Evolutionary conservation across 371 early-diverging fungal genomes (phyloP), one percentile per base, ranked within the genome.

Genomic region (Rozella allomycis): DNA sequence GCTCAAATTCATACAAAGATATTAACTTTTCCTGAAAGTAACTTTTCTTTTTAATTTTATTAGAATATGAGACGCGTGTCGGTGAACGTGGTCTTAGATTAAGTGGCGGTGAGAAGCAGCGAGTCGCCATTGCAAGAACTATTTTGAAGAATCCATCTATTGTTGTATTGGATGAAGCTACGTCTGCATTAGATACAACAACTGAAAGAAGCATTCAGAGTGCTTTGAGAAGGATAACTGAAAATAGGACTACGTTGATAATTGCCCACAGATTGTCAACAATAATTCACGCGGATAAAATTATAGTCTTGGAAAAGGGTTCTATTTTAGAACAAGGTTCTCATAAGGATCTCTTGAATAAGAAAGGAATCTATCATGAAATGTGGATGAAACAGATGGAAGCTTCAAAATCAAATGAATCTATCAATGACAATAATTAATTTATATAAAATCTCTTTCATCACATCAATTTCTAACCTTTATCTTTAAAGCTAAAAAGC

Each of bases 21-120:
- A 23, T 46, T 59, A 39, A 39, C 55, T 5, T 62, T 80, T 43
- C 59, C 77, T 0, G 72, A 75, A 12, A 23, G 19, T 25, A 20
- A 26, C 16, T 20, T 19, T 14, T 2, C 14, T 17, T 7, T 25
- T 21, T 18, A 16, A 51, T 56, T 22, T 32, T 43, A 0, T 39
- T 55, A 16, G 78, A 73, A 14, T 97, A 96, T 50, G 65, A 87
- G 0, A 85, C 94, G 0, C 66, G 62, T 6, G 88, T 90, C 0
- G 97, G 96, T 14, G 80, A 88, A 45, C 67, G 87, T 21, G 98
- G 97, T 9, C 48, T 78, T 43, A 72, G 78, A 37, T 54, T 98
- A 4, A 53, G 52, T 36, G 74, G 74, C 17, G 97, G 98, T 13
- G 93, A 97, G 52, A 85, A 84, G 49, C 96, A 96, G 55, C 61